A percentile compares a stretch with the other conserved stretches of the same genome.
These are phyloP conservation scores for Boletus sp. DNA, from an alignment of 768 basidiomycete species.

Conservation along the genomic window DNA sequence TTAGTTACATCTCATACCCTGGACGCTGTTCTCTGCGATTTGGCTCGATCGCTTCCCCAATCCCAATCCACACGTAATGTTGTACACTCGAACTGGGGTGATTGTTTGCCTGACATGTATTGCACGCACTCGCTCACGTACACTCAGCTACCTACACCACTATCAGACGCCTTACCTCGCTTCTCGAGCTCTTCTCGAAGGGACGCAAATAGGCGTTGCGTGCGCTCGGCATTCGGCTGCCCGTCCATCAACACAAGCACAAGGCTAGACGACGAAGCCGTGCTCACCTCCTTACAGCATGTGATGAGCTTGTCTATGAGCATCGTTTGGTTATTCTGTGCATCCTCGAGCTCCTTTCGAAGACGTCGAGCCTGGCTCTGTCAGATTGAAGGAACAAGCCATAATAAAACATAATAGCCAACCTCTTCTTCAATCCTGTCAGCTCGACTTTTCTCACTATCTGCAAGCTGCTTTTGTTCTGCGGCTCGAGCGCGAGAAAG, in stretches of 20 bases:
- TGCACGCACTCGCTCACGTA: conserved; percentile 11
- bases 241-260: conserved; percentile 13
- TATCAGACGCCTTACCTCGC: conserved; percentile 52
- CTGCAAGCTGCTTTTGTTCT: conserved; percentile 81
- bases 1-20: not conserved
- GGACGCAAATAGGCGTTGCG: conserved; percentile 76
- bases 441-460: conserved; percentile 66
- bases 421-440: conserved; percentile 78
- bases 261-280: not conserved
- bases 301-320: conserved; percentile 81
- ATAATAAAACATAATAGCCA: conserved; percentile 23
- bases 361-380: conserved; percentile 57
- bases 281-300: conserved; percentile 82
- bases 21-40: not conserved
- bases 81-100: conserved; percentile 13
- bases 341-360: conserved; percentile 76
- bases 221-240: conserved; percentile 80
- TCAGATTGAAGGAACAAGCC: conserved; percentile 5
- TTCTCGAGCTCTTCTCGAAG: conserved; percentile 83
- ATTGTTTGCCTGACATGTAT: conserved; percentile 15
- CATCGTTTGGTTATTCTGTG: conserved; percentile 73
- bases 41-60: not conserved
- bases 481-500: conserved; percentile 85
- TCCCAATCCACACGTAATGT: conserved; percentile 4
- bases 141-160: conserved; percentile 43